Base-by-base conservation (phyloP, 768 basidiomycete genomes). In the Candolleomyces aberdarensis region DNA sequence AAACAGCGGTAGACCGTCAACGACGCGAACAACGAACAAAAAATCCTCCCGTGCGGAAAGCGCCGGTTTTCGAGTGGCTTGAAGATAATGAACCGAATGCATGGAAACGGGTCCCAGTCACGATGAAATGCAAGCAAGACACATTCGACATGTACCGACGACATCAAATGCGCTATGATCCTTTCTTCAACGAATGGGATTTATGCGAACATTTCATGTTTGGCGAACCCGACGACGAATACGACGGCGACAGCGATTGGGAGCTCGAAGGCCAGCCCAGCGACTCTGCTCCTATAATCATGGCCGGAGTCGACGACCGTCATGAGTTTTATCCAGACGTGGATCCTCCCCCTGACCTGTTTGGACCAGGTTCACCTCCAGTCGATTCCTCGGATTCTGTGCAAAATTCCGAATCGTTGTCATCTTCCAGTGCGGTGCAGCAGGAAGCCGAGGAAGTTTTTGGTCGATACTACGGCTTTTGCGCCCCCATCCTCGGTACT, bases 181-280 rank as follows among this genome's bases (percentile, higher is more conserved):
- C 56, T 4, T 57, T 57, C 31, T 29, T 15, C 20, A 49, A 47
- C 32, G 56, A 57, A 14, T 57, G 56, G 56, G 47, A 46, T 19
- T 26, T 13, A 22, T 57, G 55, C 22, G 55, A 53, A 5, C 29
- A 53, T 13, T 53, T 53, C n/a, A 8, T 6, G 3, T n/a, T 22
- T 10, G 32, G 14, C 7, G 13, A 5, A 5, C 5, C 4, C 5
- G 46, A 17, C 32, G 32, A 32, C 9, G 32, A 4, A 20, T 15
- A 15, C 5, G 20, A 47, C 15, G 5, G 4, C 4, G 20, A 15
- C 20, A 4, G 4, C 4, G 46, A 47, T 9, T 32, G 5, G 9
- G 32, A 32, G 9, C 32, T 4, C 32, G 32, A 9, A n/a, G n/a
- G n/a, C n/a, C n/a, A n/a, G n/a, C n/a, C n/a, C n/a, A n/a, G n/a